Conservation (phyloP, 805 yeast genomes). For the Diddensiella santjacobensis region DNA sequence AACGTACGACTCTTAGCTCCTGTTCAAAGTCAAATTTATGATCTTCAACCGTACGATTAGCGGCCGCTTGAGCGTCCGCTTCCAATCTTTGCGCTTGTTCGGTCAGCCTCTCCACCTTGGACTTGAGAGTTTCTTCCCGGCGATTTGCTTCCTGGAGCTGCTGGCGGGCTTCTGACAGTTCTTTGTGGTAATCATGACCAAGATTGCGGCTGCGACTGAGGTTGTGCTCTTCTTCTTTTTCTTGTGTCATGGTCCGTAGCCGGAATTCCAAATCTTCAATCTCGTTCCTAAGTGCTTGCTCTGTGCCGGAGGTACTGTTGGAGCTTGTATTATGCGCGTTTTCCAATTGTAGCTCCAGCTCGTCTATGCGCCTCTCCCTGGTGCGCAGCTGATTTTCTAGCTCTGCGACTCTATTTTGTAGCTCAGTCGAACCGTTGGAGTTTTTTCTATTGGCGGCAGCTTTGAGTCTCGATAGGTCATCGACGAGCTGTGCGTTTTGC, state of each 20-base stretch:
- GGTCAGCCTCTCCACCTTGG: neutral
- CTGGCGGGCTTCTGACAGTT: neutral
- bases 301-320: neutral
- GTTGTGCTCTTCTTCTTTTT: conserved; percentile 1
- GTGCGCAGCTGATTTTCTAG: conserved; percentile 5
- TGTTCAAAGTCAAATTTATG: neutral
- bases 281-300: conserved; percentile 4
- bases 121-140: neutral
- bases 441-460: neutral
- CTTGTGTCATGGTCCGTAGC: conserved; percentile 5
- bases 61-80: neutral
- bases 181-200: neutral
- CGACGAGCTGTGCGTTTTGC: neutral
- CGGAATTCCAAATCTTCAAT: conserved; percentile 9
- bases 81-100: neutral
- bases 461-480: neutral
- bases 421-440: neutral
- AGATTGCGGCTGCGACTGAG: neutral
- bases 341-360: conserved; percentile 6
- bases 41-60: neutral
- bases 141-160: neutral
- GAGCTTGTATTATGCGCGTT: neutral
- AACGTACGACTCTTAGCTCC: neutral
- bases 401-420: neutral
- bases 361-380: conserved; percentile 4